Conservation (phyloP, 768 basidiomycete genomes). For the Trichaptum fuscoviolaceum region DNA sequence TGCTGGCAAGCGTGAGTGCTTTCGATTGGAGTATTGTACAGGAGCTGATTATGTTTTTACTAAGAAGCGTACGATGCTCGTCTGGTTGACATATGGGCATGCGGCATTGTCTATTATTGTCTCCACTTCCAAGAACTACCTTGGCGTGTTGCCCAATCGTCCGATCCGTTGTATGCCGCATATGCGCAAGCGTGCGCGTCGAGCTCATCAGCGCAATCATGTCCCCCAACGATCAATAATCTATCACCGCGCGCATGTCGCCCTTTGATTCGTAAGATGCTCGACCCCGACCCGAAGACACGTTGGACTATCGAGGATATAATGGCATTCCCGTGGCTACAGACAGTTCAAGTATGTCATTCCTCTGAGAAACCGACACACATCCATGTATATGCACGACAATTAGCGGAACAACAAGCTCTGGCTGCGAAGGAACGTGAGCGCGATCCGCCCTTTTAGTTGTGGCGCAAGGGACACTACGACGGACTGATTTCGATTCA, state of each 20-base stretch:
- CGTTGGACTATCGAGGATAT: constrained; percentile 77
- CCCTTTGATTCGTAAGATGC: constrained; percentile 82
- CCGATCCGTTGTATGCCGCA: constrained; percentile 74
- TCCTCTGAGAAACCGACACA: constrained; percentile 57
- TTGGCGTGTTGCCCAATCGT: constrained; percentile 88
- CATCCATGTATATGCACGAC: constrained; percentile 47
- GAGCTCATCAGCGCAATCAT: constrained; percentile 37
- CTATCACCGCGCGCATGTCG: constrained; percentile 83
- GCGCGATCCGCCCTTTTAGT: not conserved
- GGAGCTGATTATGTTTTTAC: constrained; percentile 6
- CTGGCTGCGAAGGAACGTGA: constrained; percentile 4
- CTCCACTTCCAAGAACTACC: constrained; percentile 97
- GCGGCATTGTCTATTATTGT: constrained; percentile 97
- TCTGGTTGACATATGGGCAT: constrained; percentile 96
- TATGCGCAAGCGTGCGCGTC: constrained; percentile 55
- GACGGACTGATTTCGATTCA: not conserved
- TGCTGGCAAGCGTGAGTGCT: constrained; percentile 84
- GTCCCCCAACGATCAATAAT: constrained; percentile 76
- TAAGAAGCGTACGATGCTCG: constrained; percentile 90
- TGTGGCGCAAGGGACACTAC: not conserved
- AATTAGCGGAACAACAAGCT: constrained; percentile 11
- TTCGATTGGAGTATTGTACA: not conserved
- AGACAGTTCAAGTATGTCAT: constrained; percentile 79
- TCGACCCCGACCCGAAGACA: constrained; percentile 86
- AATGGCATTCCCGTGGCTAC: constrained; percentile 72